Evolutionary conservation across 768 basidiomycete species (phyloP), one percentile per base, ranked within the genome.

Genomic region (Tubosaeta sp.): DNA sequence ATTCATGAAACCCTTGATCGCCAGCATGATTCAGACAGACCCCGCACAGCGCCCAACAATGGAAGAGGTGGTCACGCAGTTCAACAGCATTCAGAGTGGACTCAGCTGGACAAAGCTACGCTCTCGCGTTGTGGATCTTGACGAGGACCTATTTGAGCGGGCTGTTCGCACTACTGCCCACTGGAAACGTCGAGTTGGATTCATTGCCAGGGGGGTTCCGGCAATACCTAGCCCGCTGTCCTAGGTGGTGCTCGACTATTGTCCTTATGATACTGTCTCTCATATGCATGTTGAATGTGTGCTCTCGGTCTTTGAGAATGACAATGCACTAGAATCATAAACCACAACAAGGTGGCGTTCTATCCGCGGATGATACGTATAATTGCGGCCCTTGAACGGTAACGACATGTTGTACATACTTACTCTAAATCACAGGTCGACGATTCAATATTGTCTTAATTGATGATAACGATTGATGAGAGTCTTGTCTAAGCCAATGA

Each of bases 101-200:
- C 49, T 63, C 1, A 48, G 54, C 34, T 13, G 11, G 2, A 46
- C 44, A 36, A 65, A 53, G 11, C n/a, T 64, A 14, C 70, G 73
- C 0, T 60, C 69, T 4, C 63, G 71, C 1, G 50, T 70, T 3
- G 54, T 56, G 21, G 53, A 58, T n/a, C 32, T 44, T 12, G 36
- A 57, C 0, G 66, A 67, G n/a, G 48, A 54, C 21, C 8, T 32
- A 8, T 32, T 63, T 9, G 41, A 51, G 24, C 9, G 46, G 12
- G 13, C 60, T 1, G 36, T 53, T 43, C 58, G 47, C 11, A 35
- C 27, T 5, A 36, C 56, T 21, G 6, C 27, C 3, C 64, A 69
- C 32, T 69, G 68, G 68, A 53, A 18, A 4, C 64, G 64, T 18
- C 58, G 57, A 14, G 47, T 61, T 31, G 32, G 25, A 3, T 62